Conservation (phyloP, 2,329 filamentous ascomycete species). For the Botrytis medusae region DNA sequence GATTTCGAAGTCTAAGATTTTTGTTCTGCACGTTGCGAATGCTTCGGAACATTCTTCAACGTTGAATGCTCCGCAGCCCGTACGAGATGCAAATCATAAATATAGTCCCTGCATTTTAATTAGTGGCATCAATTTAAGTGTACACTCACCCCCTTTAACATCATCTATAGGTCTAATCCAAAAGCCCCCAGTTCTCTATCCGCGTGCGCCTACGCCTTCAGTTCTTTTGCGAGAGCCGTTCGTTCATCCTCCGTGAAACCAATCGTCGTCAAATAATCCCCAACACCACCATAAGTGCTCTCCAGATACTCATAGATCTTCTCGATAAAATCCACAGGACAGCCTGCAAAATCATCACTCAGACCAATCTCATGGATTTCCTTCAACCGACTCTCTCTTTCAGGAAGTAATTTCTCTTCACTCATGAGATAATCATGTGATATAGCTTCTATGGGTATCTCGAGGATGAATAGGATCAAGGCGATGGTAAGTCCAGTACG, state of each 20-base stretch:
- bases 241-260: conserved; percentile 51
- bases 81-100: neutral
- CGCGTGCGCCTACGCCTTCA: neutral
- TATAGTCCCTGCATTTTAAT: neutral
- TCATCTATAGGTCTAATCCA: neutral
- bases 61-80: neutral
- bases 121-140: neutral
- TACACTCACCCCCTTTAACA: neutral
- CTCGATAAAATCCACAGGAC: conserved; percentile 62
- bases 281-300: conserved; percentile 63
- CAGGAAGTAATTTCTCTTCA: conserved; percentile 57
- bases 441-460: conserved; percentile 58
- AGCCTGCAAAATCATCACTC: conserved; percentile 69
- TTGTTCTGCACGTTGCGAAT: neutral
- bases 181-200: neutral
- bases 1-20: neutral
- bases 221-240: conserved; percentile 20
- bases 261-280: conserved; percentile 62
- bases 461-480: conserved; percentile 64
- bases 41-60: neutral
- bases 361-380: conserved; percentile 73
- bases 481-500: conserved; percentile 72
- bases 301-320: conserved; percentile 58
- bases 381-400: conserved; percentile 61
- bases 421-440: conserved; percentile 71